Evolutionary conservation across 257 asterid species (phyloP).

Genomic region (Lycium ferocissimum): DNA sequence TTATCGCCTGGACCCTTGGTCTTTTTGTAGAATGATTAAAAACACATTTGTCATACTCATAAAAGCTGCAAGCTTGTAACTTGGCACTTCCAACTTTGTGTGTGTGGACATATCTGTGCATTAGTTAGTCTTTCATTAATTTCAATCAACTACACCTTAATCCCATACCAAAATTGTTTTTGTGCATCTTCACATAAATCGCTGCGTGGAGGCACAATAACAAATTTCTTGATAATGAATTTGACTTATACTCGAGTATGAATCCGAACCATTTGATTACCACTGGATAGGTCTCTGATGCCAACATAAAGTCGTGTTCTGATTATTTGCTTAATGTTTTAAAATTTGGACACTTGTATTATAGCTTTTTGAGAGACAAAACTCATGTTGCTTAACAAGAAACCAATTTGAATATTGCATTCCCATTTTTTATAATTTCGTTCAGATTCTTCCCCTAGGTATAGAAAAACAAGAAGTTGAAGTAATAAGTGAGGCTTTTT

Average conservation of each 20-base stretch:
- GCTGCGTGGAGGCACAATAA: neutral
- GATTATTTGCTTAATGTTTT: neutral
- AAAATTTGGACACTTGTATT: conserved; percentile 4
- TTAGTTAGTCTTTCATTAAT: conserved; percentile 4
- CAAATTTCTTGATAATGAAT: conserved; percentile 8
- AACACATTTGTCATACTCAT: neutral
- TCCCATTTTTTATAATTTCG: conserved; percentile 3
- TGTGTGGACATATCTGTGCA: neutral
- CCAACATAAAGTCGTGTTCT: conserved; percentile 10
- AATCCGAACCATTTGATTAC: conserved; percentile 9
- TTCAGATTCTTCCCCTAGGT: neutral
- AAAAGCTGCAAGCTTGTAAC: conserved; percentile 5
- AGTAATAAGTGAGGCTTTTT: neutral
- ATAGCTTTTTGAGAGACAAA: conserved; percentile 1
- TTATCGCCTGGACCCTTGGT: neutral
- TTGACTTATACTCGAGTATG: neutral
- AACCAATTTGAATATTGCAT: neutral
- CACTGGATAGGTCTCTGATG: neutral
- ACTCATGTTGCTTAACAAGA: conserved; percentile 10
- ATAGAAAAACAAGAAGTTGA: neutral
- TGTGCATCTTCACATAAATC: neutral
- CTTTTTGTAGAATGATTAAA: neutral
- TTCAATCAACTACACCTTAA: neutral
- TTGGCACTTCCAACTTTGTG: neutral
- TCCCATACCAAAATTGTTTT: neutral